Percentiles rank a stretch among this genome's conserved stretches.
phyloP scores from a whole-genome alignment of 305 asterid genomes.

The Fraxinus platypoda region DNA sequence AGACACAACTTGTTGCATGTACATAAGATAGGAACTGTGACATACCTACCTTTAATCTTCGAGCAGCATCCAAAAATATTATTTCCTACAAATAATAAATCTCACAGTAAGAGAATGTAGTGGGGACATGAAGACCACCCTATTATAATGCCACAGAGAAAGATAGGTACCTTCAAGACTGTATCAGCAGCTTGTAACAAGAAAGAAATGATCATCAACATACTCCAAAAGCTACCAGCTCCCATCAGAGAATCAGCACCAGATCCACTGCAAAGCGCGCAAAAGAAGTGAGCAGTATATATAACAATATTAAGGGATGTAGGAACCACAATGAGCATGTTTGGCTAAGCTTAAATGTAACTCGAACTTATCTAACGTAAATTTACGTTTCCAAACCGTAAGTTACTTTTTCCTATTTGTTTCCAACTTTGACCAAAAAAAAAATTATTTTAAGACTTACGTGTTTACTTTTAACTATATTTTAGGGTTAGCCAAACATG shows the following conservation, averaged over 20 bases:
- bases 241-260: conserved; percentile 91
- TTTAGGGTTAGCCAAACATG: not conserved
- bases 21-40: conserved; percentile 7
- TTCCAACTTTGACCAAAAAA: not conserved
- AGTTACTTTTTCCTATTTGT: not conserved
- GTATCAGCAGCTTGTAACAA: conserved; percentile 96
- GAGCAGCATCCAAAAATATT: conserved; percentile 79
- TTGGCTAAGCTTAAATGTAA: not conserved
- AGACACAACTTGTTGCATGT: not conserved
- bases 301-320: not conserved
- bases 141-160: conserved; percentile 23
- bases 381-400: not conserved
- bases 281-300: conserved; percentile 10
- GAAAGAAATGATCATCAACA: conserved; percentile 88
- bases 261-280: conserved; percentile 70
- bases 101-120: conserved; percentile 30
- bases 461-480: not conserved
- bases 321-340: not conserved
- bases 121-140: conserved; percentile 22
- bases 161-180: conserved; percentile 69
- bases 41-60: conserved; percentile 70
- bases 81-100: conserved; percentile 60
- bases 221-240: conserved; percentile 90
- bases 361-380: not conserved
- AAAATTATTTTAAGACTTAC: not conserved